Evolutionary conservation across 2,329 filamentous ascomycete genomes (phyloP), one percentile per base, ranked within the genome.

Genomic region (Shiraia sp.): DNA sequence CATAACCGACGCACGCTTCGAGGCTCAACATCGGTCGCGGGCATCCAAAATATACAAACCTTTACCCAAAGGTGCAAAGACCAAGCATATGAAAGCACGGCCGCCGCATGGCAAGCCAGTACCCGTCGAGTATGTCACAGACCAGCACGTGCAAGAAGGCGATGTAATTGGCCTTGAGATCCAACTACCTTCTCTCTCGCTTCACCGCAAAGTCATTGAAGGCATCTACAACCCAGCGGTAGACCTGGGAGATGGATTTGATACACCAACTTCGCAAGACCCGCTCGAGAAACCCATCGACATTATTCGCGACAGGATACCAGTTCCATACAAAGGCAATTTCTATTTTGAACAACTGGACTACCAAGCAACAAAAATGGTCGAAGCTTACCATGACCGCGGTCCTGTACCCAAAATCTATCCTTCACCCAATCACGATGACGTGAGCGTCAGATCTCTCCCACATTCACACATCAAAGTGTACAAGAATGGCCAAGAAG

Each of bases 91-190:
- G 49, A 76, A 76, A 42, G 55, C 68, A 4, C 55, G 68, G 10
- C 61, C 63, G 13, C 60, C 63, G 3, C 60, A 66, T 30, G 62
- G 60, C 25, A 66, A 62, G 45, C 65, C 65, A 14, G 57, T 54
- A 12, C 64, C 66, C 6, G 66, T 69, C 13, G 65, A 69, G 19
- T 63, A 67, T 33, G 55, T 91, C 49, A 84, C 85, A 1, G 79
- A 86, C 1, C 86, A 92, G 65, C 82, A 90, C 41, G 83, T 97
- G 36, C 79, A 81, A 31, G 90, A 96, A 68, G 93, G 92, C 31
- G 93, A 99, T 68, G 89, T 99, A 8, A 88, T 99, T 42, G 93
- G 93, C 3, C 76, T 99, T 30, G 90, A 97, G 68, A 95, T 96
- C 47, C 89, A 87, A 50, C 80, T 99, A 1, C 93, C 93, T 0